Conservation (phyloP, 202 grass and related monocot genomes). For the Hordeum pubiflorum region DNA sequence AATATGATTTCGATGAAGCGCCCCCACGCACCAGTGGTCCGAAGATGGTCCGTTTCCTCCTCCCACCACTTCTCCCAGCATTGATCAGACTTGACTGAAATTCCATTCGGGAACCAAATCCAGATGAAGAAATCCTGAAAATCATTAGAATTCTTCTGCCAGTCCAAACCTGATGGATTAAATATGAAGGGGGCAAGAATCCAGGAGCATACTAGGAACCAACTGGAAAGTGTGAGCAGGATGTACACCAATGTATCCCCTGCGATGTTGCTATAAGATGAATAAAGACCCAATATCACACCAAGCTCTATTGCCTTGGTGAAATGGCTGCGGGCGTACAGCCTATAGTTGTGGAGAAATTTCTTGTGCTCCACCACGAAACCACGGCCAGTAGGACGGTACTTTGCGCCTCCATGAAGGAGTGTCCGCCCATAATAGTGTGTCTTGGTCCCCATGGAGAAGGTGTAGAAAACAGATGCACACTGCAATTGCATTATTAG, state of each 20-base stretch:
- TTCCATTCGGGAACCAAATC: slow-evolving; percentile 70
- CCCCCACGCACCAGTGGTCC: slow-evolving; percentile 69
- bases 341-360: slow-evolving; percentile 82
- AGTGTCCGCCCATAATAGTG: slow-evolving; percentile 92
- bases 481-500: slow-evolving; percentile 87
- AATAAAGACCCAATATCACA: slow-evolving; percentile 69
- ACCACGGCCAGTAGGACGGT: slow-evolving; percentile 80
- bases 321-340: slow-evolving; percentile 87
- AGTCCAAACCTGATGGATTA: slow-evolving; percentile 91
- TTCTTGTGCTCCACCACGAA: slow-evolving; percentile 91
- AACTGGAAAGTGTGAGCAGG: slow-evolving; percentile 76
- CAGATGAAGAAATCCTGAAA: slow-evolving; percentile 84
- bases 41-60: slow-evolving; percentile 80
- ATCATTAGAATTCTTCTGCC: slow-evolving; percentile 88
- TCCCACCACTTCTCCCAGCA: slow-evolving; percentile 95
- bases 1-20: slow-evolving; percentile 69
- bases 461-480: slow-evolving; percentile 88
- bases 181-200: slow-evolving; percentile 88
- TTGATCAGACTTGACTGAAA: slow-evolving; percentile 67
- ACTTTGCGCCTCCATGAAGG: slow-evolving; percentile 92
- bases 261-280: slow-evolving; percentile 42
- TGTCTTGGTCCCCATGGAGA: slow-evolving; percentile 89
- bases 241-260: slow-evolving; percentile 76
- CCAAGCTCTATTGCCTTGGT: slow-evolving; percentile 87
- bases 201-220: slow-evolving; percentile 87